Evolutionary conservation across 2,329 filamentous ascomycete genomes (phyloP), one percentile per base, ranked within the genome.

Genomic region (Torrubiella hemipterigena): DNA sequence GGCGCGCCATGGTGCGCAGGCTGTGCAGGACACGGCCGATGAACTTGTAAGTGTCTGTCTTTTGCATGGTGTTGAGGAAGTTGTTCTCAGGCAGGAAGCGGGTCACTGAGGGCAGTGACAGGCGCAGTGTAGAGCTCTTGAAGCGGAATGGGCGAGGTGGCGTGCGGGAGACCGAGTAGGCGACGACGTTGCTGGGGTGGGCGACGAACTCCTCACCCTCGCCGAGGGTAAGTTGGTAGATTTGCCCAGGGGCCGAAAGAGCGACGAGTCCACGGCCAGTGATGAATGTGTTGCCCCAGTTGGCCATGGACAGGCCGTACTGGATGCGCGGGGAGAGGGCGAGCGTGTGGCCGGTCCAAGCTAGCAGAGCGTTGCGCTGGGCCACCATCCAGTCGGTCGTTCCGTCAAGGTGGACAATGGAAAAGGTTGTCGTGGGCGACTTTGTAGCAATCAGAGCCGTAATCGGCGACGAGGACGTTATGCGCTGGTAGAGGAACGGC

Each of bases 341-440:
- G 33, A 98, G 65, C 1, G 84, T 86, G 52, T 93, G 83, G 17
- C 91, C 91, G 0, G 89, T 94, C 91, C 91, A 98, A 33, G 91
- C 91, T n/a, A 96, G 67, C 32, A 98, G 66, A 2, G 86, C 86
- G 42, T 83, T 80, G 39, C 84, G 73, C 52, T 96, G 87, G 6
- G 84, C 73, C 7, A 98, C 65, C 65, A 94, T 83, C 89, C 91
- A 98, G 59, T 98, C 91, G 35, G 86, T 78, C 5, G 86, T 85
- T 35, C 91, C 91, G 61, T 98, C 86, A 30, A 98, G 73, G 51
- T 89, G 81, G 17, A 98, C 69, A 7, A 93, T 75, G 10, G 82
- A 77, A 44, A 98, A 87, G 6, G 86, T 87, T 1, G 87, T 91
- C 31, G 80, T 77, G 5, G 84, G 76, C 5, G 85, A 85, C 52